Evolutionary conservation across 371 early-diverging fungal species (phyloP).

Genomic region (Zychaea mexicana): DNA sequence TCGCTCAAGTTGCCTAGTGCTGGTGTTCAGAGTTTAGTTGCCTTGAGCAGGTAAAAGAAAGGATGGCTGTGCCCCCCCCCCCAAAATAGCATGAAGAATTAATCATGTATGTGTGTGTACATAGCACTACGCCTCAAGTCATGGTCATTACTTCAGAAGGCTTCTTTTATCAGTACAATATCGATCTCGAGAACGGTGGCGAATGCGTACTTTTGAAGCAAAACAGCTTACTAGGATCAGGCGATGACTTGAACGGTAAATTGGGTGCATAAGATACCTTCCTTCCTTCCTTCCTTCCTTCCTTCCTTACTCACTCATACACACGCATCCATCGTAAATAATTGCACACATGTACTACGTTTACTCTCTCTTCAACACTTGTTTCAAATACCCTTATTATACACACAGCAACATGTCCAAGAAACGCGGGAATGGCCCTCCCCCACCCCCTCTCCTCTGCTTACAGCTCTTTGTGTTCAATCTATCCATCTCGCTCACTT

Average conservation of each 20-base stretch:
- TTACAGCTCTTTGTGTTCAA: too few relatives aligned
- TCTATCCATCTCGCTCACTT: too few relatives aligned
- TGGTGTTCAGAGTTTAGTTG: constrained; percentile 83
- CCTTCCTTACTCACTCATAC: background rate
- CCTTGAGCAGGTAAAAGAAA: constrained; percentile 64
- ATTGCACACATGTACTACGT: too few relatives aligned
- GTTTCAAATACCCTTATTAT: too few relatives aligned
- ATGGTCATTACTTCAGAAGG: constrained; percentile 94
- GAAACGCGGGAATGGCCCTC: too few relatives aligned
- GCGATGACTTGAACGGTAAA: constrained; percentile 15
- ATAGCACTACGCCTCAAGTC: constrained; percentile 75
- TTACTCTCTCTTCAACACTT: too few relatives aligned
- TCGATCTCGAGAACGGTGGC: constrained; percentile 91
- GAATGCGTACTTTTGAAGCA: constrained; percentile 89
- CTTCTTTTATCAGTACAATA: constrained; percentile 86
- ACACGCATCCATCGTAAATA: constrained; percentile 13
- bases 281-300: background rate
- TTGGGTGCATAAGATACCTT: background rate
- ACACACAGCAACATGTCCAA: too few relatives aligned
- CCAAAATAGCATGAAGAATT: background rate
- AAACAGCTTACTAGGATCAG: constrained; percentile 32
- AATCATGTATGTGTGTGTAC: background rate
- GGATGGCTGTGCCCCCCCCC: background rate
- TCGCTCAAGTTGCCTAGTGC: constrained; percentile 83
- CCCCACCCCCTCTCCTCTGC: too few relatives aligned